These are phyloP conservation scores for Talaromyces sp. DNA, from an alignment of 2,329 filamentous ascomycete species.

Conservation along the genomic window DNA sequence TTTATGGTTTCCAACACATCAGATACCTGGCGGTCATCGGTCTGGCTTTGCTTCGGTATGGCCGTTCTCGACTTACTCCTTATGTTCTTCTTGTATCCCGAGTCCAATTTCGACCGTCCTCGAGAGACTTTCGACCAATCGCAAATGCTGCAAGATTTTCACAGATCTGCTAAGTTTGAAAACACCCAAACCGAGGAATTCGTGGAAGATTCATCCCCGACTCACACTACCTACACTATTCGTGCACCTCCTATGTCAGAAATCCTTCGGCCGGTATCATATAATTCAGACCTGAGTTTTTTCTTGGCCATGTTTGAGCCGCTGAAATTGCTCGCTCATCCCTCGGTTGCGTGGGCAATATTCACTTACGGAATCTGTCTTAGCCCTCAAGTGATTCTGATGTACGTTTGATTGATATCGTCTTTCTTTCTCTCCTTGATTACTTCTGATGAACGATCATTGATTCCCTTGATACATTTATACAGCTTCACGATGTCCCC, in stretches of 20 bases:
- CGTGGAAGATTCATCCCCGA: not conserved
- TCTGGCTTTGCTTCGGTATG: not conserved
- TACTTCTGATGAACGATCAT: not conserved
- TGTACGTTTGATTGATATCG: not conserved
- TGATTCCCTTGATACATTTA: not conserved
- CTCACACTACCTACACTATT: not conserved
- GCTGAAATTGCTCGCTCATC: not conserved
- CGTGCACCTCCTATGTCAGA: not conserved
- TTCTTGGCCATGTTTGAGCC: not conserved
- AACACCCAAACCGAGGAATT: not conserved
- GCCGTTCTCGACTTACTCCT: not conserved
- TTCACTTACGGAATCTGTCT: slow-evolving; percentile 1
- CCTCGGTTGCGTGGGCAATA: not conserved
- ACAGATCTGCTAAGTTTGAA: not conserved
- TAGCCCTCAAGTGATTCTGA: slow-evolving; percentile 7
- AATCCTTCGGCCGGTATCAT: not conserved
- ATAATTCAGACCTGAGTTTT: not conserved
- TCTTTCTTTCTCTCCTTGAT: not conserved
- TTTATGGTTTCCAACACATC: not conserved
- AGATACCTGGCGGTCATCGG: not conserved
- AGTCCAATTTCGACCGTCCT: not conserved
- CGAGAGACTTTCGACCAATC: not conserved
- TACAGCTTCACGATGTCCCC: slow-evolving; percentile 2
- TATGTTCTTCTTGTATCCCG: not conserved
- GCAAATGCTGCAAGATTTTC: not conserved